These are phyloP conservation scores for Ligustrum vulgare DNA, from an alignment of 257 asterid genomes.

Conservation along the genomic window DNA sequence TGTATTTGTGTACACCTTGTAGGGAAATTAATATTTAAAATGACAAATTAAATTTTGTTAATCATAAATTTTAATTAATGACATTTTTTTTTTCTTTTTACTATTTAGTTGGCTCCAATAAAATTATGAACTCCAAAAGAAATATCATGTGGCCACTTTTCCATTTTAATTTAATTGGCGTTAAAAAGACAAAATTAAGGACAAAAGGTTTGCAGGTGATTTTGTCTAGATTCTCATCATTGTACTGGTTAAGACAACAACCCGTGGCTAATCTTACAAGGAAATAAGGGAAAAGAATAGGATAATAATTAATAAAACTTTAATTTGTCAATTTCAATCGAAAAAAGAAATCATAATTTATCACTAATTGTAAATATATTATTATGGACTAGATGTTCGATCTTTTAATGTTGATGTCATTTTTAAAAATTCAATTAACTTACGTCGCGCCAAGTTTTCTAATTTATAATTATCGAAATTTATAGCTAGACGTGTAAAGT, in stretches of 20 bases:
- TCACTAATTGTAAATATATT: no score
- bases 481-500: background rate
- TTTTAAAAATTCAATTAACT: no score
- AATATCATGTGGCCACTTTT: background rate
- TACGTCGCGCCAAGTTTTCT: no score
- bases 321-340: background rate
- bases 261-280: background rate
- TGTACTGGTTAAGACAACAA: background rate
- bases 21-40: no score
- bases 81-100: background rate
- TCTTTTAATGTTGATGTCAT: no score
- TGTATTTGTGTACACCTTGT: no score
- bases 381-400: background rate
- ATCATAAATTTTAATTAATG: no score
- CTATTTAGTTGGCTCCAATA: no score
- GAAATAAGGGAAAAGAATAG: background rate
- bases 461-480: background rate
- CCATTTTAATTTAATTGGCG: background rate
- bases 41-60: background rate
- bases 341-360: no score
- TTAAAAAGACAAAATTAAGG: background rate
- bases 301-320: no score
- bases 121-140: background rate
- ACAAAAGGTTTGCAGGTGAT: background rate
- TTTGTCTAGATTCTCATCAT: background rate